Base-by-base conservation (phyloP, 106 monocot genomes). In the Hemerocallis citrina region DNA sequence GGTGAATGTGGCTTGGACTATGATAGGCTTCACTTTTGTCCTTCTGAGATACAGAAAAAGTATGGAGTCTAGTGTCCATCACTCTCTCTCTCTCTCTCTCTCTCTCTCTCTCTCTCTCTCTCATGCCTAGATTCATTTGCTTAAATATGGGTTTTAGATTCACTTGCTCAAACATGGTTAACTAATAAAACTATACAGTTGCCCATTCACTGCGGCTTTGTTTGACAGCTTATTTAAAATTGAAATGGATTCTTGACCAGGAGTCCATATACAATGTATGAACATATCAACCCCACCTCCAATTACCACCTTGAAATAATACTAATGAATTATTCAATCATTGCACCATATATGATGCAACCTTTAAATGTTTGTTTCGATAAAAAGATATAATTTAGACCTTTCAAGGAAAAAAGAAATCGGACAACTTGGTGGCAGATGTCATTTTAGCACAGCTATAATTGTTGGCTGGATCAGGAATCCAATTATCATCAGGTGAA, bases 1-100 rank as follows among this genome's bases (percentile, higher is more conserved):
- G 88, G 98, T 55, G 98, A 98, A 75, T 98, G 98, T 75, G 98
- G 98, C 55, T 56, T 99, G 68, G 98, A 99, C 70, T 99, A 99
- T 81, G 98, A 99, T 41, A 85, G 98, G 65, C 85, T 99, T 72
- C 92, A 85, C 8, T 92, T 99, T 73, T 99, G 98, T 60, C 85
- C 92, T 52, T 25, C 85, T 50, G 88, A 99, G 34, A 62, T 72
- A 56, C 98, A 99, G 50, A 92, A 69, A 75, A 99, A 88, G 98
- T 92, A 79, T 50, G 77, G 23, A 61, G 63, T 34, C 28, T 25
- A 13, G 7, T 42, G 35, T 31, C 13, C 31, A 25, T n/a, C 30
- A 2, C 8, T 46, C 32, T 17, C 38, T 27, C 8, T 22, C 35
- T 71, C n/a, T 68, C 24, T 52, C 38, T 67, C 49, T 66, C 61